phyloP scores from a whole-genome alignment of 257 asterid genomes.

The Nicotiana otophora region DNA sequence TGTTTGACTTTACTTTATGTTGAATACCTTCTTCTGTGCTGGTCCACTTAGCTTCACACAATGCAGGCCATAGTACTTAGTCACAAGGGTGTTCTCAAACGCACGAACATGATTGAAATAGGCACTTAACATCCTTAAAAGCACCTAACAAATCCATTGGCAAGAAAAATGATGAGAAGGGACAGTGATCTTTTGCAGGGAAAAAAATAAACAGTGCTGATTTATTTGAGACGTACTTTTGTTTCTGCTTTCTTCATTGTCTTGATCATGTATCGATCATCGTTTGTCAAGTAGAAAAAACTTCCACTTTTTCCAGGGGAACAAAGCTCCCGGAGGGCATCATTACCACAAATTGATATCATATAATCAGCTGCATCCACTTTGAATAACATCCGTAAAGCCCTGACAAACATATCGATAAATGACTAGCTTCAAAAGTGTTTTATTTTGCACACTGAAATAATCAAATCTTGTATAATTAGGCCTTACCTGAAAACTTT shows the following conservation, averaged over 20 bases:
- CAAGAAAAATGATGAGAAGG: not conserved
- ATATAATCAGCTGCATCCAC: conserved; percentile 13
- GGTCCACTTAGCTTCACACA: conserved; percentile 61
- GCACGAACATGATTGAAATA: conserved; percentile 57
- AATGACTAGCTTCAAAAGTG: not conserved
- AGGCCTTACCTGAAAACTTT: conserved; percentile 4
- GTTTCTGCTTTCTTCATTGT: conserved; percentile 12
- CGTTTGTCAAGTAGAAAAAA: conserved; percentile 11
- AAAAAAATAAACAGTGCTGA: not conserved
- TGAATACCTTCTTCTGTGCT: conserved; percentile 60
- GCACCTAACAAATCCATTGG: conserved; percentile 37
- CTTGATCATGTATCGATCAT: conserved; percentile 9
- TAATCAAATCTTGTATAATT: too few relatives aligned
- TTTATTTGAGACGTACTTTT: not conserved
- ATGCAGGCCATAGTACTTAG: conserved; percentile 59
- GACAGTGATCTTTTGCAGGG: not conserved
- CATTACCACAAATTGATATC: conserved; percentile 12
- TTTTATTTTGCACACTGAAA: too few relatives aligned
- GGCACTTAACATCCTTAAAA: conserved; percentile 59
- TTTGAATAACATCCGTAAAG: conserved; percentile 8
- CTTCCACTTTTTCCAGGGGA: conserved; percentile 15
- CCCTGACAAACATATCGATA: conserved; percentile 4
- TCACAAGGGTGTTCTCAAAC: conserved; percentile 55
- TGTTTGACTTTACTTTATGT: too few relatives aligned
- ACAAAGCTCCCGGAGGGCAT: conserved; percentile 5